Conservation (phyloP, 2,329 filamentous ascomycete genomes). For the Macrophomina pseudophaseolina region DNA sequence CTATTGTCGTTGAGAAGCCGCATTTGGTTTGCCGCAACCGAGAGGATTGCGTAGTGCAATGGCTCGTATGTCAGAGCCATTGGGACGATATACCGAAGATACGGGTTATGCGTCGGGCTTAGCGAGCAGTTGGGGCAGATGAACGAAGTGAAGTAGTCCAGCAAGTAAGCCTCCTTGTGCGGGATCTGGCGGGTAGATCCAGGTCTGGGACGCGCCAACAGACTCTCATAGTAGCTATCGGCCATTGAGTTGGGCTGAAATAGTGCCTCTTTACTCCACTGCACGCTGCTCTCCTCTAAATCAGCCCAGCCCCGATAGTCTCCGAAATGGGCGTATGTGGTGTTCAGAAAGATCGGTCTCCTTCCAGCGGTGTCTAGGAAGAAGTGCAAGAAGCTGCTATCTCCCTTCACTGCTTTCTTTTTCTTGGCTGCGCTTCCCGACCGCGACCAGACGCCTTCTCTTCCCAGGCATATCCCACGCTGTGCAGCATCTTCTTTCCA, state of each 20-base stretch:
- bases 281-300: not conserved
- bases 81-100: conserved; percentile 35
- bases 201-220: not conserved
- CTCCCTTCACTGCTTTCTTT: not conserved
- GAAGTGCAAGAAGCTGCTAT: conserved; percentile 13
- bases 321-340: conserved; percentile 32
- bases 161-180: conserved; percentile 24
- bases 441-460: conserved; percentile 28
- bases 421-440: not conserved
- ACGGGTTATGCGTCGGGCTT: conserved; percentile 37
- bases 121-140: conserved; percentile 41
- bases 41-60: conserved; percentile 36
- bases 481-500: conserved; percentile 41
- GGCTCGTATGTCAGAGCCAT: conserved; percentile 33
- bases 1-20: conserved; percentile 34
- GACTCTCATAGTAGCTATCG: not conserved
- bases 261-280: not conserved
- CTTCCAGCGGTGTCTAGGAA: conserved; percentile 36
- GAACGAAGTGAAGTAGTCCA: conserved; percentile 37
- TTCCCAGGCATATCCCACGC: conserved; percentile 28
- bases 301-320: not conserved
- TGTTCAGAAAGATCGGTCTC: conserved; percentile 34
- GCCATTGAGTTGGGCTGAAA: not conserved
- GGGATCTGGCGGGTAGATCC: not conserved
- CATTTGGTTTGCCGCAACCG: conserved; percentile 39